Base-by-base conservation (phyloP, 2,329 filamentous ascomycete species). In the Beauveria caledonica region DNA sequence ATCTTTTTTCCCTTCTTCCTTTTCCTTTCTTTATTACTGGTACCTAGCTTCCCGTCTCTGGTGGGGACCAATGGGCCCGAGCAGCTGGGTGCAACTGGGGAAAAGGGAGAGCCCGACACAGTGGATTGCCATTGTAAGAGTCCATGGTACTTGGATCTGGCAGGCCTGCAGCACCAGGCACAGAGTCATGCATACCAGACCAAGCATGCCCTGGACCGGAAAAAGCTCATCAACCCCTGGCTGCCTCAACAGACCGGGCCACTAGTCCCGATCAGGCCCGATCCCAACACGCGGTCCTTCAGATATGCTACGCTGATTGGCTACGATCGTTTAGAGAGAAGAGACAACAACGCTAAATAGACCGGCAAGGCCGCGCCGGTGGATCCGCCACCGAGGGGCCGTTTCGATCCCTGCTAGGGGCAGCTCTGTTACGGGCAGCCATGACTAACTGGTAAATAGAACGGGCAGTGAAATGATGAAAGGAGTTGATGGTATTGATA, bases 281-380 rank as follows among this genome's bases (percentile, higher is more conserved):
- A 17, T 25, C 48, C 36, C n/a, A 36, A 9, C n/a, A 3, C 17
- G n/a, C 19, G 15, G 8, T 13, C 15, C 23, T 27, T 36, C 17
- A 9, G 25, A 27, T 25, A 7, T 17, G 5, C 21, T 2, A 3
- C 8, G n/a, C 23, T 60, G 58, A 59, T 59, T 59, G 56, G 56
- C 39, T 27, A 11, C 0, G 13, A 13, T 5, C 4, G 5, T 5
- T 3, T 4, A n/a, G 56, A 27, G 58, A 29, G 27, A 60, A 54
- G 58, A 46, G 58, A 51, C 39, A 53, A 60, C 58, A 54, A 54
- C 17, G 36, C 58, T 53, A 60, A 33, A 33, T 42, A 13, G 49
- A 6, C 56, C 49, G 49, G 57, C 27, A 53, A 21, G 50, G 19
- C 45, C 50, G 49, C 58, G 15, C 57, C 29, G 49, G 58, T 15